Conservation (phyloP, 495 filamentous ascomycete genomes). For the Hypoxylon cercidicola region DNA sequence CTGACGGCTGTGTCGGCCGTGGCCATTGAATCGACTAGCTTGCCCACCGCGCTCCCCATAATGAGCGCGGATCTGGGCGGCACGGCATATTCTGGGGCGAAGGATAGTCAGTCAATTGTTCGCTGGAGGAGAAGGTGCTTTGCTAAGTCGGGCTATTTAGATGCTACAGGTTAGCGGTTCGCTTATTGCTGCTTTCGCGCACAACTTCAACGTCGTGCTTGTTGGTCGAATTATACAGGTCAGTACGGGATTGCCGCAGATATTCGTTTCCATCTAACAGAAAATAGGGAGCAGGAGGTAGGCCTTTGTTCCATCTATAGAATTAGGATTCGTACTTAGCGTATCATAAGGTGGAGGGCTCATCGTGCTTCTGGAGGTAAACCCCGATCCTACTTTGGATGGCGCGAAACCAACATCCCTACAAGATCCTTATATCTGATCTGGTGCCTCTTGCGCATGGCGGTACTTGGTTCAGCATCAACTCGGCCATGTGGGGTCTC, state of each 20-base stretch:
- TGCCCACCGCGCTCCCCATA: slow-evolving; percentile 76
- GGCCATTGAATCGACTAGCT: slow-evolving; percentile 78
- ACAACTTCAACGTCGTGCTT: slow-evolving; percentile 69
- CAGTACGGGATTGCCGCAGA: neutral
- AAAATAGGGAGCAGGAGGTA: slow-evolving; percentile 63
- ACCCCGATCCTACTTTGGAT: neutral
- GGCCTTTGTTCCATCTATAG: neutral
- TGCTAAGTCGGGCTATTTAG: slow-evolving; percentile 12
- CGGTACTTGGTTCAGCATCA: slow-evolving; percentile 56
- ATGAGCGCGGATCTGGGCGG: slow-evolving; percentile 62
- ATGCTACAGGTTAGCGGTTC: slow-evolving; percentile 67
- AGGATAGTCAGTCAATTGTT: slow-evolving; percentile 20
- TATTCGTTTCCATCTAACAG: neutral
- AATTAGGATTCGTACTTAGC: slow-evolving; percentile 1
- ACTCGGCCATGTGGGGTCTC: slow-evolving; percentile 68
- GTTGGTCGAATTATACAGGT: slow-evolving; percentile 71
- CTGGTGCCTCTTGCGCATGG: slow-evolving; percentile 64
- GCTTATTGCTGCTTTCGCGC: slow-evolving; percentile 67
- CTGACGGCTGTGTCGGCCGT: slow-evolving; percentile 71
- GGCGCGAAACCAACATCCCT: neutral
- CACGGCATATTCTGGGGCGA: slow-evolving; percentile 64
- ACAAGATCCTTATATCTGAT: slow-evolving; percentile 67
- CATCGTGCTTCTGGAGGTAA: slow-evolving; percentile 68
- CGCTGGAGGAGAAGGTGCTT: neutral
- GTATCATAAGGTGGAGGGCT: slow-evolving; percentile 66